A percentile compares a stretch with the other conserved stretches of the same genome.
phyloP scores from a whole-genome alignment of 768 basidiomycete genomes.

The Kwoniella shandongensis region DNA sequence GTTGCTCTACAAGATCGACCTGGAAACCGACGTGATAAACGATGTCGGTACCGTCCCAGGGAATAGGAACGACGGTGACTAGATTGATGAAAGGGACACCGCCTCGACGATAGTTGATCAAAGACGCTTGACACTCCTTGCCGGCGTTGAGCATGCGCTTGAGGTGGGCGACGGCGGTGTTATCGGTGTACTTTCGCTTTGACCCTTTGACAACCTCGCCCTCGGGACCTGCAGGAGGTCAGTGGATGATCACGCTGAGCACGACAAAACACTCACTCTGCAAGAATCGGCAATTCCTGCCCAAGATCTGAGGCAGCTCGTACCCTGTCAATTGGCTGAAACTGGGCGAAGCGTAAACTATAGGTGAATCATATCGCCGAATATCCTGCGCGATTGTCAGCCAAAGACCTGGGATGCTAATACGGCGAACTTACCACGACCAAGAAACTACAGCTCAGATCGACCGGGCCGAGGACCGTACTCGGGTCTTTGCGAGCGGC shows the following conservation, averaged over 20 bases:
- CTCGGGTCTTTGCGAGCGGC: constrained; percentile 70
- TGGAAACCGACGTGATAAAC: constrained; percentile 94
- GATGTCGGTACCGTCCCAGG: constrained; percentile 69
- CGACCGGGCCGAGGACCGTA: constrained; percentile 82
- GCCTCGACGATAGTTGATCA: constrained; percentile 85
- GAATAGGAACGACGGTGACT: constrained; percentile 81
- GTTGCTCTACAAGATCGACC: constrained; percentile 85
- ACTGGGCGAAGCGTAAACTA: constrained; percentile 84
- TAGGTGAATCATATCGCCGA: constrained; percentile 74
- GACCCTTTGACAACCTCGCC: constrained; percentile 61
- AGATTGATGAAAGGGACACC: constrained; percentile 87
- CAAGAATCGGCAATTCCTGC: constrained; percentile 70
- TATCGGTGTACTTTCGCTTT: constrained; percentile 64
- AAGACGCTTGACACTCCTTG: constrained; percentile 82
- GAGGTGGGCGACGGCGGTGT: constrained; percentile 67
- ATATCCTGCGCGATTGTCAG: constrained; percentile 59
- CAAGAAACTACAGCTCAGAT: constrained; percentile 86
- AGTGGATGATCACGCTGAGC: constrained; percentile 1
- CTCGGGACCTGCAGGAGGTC: constrained; percentile 77
- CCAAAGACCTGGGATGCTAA: background rate
- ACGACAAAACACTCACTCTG: constrained; percentile 38
- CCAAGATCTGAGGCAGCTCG: constrained; percentile 66
- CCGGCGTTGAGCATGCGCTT: constrained; percentile 66
- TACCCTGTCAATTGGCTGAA: constrained; percentile 64
- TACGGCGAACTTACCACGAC: constrained; percentile 63